These are phyloP conservation scores for Backusella westeae DNA, from an alignment of 192 early-diverging fungal genomes.

Conservation along the genomic window DNA sequence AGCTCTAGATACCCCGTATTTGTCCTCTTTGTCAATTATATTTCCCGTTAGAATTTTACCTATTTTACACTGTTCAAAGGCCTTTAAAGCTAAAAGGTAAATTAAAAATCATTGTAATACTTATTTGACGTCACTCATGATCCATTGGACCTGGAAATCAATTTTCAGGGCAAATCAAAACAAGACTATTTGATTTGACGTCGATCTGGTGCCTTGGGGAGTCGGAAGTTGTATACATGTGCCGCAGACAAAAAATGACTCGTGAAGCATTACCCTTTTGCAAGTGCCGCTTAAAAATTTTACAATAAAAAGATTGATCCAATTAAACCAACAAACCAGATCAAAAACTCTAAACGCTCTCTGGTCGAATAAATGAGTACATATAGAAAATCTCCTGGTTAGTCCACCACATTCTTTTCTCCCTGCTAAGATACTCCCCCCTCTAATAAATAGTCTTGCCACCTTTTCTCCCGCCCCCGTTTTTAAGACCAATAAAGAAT, in stretches of 20 bases:
- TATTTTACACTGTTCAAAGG: neutral
- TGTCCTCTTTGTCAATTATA: constrained; percentile 14
- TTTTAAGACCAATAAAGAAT: neutral
- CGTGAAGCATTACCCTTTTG: constrained; percentile 19
- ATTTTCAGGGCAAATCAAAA: constrained; percentile 12
- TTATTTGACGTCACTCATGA: constrained; percentile 12
- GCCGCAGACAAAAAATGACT: constrained; percentile 12
- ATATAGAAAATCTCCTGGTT: neutral
- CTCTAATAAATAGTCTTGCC: neutral
- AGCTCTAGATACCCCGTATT: neutral
- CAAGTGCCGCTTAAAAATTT: constrained; percentile 3
- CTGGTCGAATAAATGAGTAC: neutral
- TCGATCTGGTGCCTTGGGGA: constrained; percentile 12
- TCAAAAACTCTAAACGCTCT: neutral
- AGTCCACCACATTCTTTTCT: constrained; percentile 1
- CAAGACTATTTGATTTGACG: neutral
- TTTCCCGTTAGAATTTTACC: constrained; percentile 4
- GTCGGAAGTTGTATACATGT: constrained; percentile 11
- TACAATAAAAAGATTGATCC: neutral
- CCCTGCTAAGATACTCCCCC: neutral
- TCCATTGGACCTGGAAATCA: neutral
- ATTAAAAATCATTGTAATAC: neutral
- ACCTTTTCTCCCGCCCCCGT: neutral
- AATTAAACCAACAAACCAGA: neutral
- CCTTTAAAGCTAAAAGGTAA: neutral